A percentile compares a stretch with the other conserved stretches of the same genome.
Evolutionary conservation across 2,329 filamentous ascomycete genomes (phyloP).

Genomic region (Fusarium chaquense): DNA sequence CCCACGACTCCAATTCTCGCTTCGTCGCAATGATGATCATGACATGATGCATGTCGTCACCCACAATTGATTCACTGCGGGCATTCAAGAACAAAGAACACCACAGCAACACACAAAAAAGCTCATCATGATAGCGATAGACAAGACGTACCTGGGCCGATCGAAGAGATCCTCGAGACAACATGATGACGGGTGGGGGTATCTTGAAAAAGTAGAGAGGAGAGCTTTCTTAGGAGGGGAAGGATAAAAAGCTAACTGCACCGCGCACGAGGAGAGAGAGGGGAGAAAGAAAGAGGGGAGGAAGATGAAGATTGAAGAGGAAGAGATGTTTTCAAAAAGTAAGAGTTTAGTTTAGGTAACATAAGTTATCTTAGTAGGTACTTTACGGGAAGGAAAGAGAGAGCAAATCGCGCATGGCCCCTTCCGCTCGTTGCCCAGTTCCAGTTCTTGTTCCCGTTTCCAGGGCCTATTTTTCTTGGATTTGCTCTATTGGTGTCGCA

Average conservation of each 20-base stretch:
- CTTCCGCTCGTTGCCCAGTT: conserved; percentile 25
- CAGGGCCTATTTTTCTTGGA: not conserved
- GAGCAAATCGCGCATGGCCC: conserved; percentile 46
- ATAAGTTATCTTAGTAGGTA: conserved; percentile 5
- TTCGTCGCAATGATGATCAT: conserved; percentile 35
- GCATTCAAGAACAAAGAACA: not conserved
- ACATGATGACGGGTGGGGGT: conserved; percentile 58
- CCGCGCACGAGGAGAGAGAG: conserved; percentile 23
- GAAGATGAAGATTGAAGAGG: conserved; percentile 10
- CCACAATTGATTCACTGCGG: conserved; percentile 1
- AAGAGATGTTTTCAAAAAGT: conserved; percentile 19
- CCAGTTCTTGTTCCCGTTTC: not conserved
- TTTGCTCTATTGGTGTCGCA: conserved; percentile 31
- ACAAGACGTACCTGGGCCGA: conserved; percentile 66
- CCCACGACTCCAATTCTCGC: conserved; percentile 4
- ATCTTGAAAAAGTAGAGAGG: conserved; percentile 32
- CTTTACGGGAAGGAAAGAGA: conserved; percentile 11
- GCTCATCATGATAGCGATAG: conserved; percentile 15
- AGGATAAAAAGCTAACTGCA: conserved; percentile 20
- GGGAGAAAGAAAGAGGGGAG: conserved; percentile 13
- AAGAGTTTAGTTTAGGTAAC: conserved; percentile 17
- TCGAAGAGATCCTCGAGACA: conserved; percentile 69
- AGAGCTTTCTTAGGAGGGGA: conserved; percentile 31
- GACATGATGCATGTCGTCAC: conserved; percentile 33
- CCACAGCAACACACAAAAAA: conserved; percentile 2